Evolutionary conservation across 768 basidiomycete species (phyloP), one percentile per base, ranked within the genome.

Genomic region (Dioszegia crocea): DNA sequence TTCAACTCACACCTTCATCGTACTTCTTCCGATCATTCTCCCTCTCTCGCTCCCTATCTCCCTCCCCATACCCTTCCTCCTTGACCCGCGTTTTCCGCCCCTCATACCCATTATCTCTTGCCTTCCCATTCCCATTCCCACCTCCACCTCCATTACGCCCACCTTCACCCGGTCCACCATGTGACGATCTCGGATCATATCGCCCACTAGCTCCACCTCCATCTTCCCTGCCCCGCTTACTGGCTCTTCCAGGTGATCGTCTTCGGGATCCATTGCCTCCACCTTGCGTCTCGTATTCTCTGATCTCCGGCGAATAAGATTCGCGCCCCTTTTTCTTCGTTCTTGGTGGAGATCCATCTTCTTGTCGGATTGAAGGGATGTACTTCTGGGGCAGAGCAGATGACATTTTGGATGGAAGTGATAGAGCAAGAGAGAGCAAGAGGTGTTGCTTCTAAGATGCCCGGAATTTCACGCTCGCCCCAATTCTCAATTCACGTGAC

Each of bases 31-130:
- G 61, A 30, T 78, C 72, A 11, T 36, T 60, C n/a, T 65, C 71
- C 26, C 70, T 61, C 52, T 74, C 76, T 59, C 56, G 62, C 53
- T 76, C 74, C 53, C 77, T 61, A 31, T 77, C 76, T 29, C 57
- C 57, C 49, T 64, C 60, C 12, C 55, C 60, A 47, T 77, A 77
- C 6, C 54, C 65, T 27, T 41, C 61, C 50, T 47, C 53, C 52
- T 30, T 60, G 54, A 14, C 60, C 60, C 38, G 56, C 45, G n/a
- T 57, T 41, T 58, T 40, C 50, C 52, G 14, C 41, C 47, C 30
- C 26, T 39, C 65, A 58, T 72, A 72, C n/a, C 70, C 70, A 49
- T 63, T 62, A 60, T 72, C 70, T 40, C 69, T 65, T 10, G 54
- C 40, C 57, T 47, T 46, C 56, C 50, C 39, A 23, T 44, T 29